A percentile compares a stretch with the other conserved stretches of the same genome.
Conservation (phyloP, 2,329 filamentous ascomycete genomes). For the Colletotrichum nymphaeae region DNA sequence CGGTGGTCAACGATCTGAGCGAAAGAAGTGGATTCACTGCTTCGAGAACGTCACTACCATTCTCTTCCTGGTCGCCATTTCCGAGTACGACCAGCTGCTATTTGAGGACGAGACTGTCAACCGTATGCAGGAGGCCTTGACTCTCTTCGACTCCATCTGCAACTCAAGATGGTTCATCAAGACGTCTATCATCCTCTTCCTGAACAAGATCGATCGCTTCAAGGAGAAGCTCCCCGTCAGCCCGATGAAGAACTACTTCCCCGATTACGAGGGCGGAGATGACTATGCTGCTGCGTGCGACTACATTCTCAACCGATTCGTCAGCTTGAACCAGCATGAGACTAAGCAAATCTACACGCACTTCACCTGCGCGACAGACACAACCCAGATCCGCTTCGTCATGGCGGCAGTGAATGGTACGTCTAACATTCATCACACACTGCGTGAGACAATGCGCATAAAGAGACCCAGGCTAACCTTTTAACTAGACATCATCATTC, state of each 20-base stretch:
- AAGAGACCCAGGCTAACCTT: conserved; percentile 13
- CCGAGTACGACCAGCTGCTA: conserved; percentile 94
- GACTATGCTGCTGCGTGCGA: conserved; percentile 97
- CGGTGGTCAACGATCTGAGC: conserved; percentile 92
- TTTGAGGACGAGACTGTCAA: conserved; percentile 98
- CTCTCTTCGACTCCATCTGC: conserved; percentile 87
- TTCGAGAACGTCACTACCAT: conserved; percentile 98
- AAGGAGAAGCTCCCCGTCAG: conserved; percentile 86
- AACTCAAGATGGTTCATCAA: conserved; percentile 93
- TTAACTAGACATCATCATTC: conserved; percentile 93
- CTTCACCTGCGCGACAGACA: conserved; percentile 98
- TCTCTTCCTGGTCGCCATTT: conserved; percentile 95
- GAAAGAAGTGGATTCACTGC: conserved; percentile 99
- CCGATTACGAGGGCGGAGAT: conserved; percentile 92
- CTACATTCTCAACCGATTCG: conserved; percentile 98
- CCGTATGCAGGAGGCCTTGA: conserved; percentile 91
- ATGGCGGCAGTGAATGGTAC: conserved; percentile 99
- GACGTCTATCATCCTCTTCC: conserved; percentile 88
- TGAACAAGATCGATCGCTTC: conserved; percentile 92
- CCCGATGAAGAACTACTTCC: conserved; percentile 91
- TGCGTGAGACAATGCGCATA: background rate
- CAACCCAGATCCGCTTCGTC: conserved; percentile 98
- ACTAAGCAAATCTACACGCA: conserved; percentile 99
- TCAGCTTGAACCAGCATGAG: conserved; percentile 98
- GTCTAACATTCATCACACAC: conserved; percentile 42